These are phyloP conservation scores for Cenchrus purpureus DNA, from an alignment of 176 grass and related monocot genomes.

Conservation along the genomic window DNA sequence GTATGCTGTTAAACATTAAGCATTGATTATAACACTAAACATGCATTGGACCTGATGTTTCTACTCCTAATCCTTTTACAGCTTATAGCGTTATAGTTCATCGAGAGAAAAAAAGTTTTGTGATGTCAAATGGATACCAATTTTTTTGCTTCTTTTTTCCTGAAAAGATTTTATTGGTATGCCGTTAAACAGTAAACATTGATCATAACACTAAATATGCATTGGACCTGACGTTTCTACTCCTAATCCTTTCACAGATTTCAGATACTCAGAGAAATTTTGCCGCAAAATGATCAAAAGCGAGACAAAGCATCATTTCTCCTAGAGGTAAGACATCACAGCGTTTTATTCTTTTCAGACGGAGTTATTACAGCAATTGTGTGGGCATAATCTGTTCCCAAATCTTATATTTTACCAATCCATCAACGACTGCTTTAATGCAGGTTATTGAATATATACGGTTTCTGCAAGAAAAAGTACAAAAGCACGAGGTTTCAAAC, in stretches of 20 bases:
- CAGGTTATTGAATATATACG: slow-evolving; percentile 82
- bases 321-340: slow-evolving; percentile 56
- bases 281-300: slow-evolving; percentile 97
- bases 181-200: neutral
- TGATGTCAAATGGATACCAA: neutral
- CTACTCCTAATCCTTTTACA: slow-evolving; percentile 29
- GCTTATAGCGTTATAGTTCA: slow-evolving; percentile 36
- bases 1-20: neutral
- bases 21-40: neutral
- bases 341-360: too few relatives aligned
- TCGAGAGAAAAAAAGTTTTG: too few relatives aligned
- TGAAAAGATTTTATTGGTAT: neutral
- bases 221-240: slow-evolving; percentile 1
- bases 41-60: slow-evolving; percentile 5
- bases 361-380: neutral
- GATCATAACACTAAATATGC: neutral
- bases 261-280: slow-evolving; percentile 93
- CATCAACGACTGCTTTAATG: neutral
- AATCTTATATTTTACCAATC: neutral
- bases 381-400: neutral
- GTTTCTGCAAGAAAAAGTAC: slow-evolving; percentile 89
- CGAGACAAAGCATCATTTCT: slow-evolving; percentile 97
- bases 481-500: slow-evolving; percentile 62
- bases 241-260: slow-evolving; percentile 58
- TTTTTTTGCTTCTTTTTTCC: neutral